Base-by-base conservation (phyloP, 345 rosid genomes). In the Aurinia saxatilis region DNA sequence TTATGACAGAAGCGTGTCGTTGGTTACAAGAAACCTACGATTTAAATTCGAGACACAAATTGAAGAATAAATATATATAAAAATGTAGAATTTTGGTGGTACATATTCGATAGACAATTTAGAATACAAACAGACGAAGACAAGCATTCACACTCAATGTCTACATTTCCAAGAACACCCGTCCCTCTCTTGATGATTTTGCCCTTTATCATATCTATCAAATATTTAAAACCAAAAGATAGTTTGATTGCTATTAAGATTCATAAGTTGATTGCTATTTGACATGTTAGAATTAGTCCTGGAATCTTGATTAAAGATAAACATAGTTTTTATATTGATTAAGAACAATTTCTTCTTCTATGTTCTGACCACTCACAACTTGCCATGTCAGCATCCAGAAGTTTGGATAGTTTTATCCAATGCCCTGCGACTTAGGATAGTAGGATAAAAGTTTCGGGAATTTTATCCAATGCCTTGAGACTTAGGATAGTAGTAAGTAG, bases 71-170 rank as follows among this genome's bases (percentile, higher is more conserved):
- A 48, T 1, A 10, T 17, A 2, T 21, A 27, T 30, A 37, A 27
- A 44, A 35, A 50, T 5, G 31, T 6, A 16, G 25, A 61, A 17
- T 10, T 27, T 56, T 57, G 46, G 70, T 71, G 75, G 70, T 50
- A 49, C 40, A 63, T 48, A 63, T 57, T 63, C 39, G 59, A 63
- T 55, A 13, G 65, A 55, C 39, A 63, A n/a, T 48, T 71, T 23
- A 71, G 53, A 57, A 23, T 49, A 64, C 75, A 71, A 57, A 71
- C 65, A 63, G 65, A 71, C 60, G 48, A 44, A 57, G 70, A 71
- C 70, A 71, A 71, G 51, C 40, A 46, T 57, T 63, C 60, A 71
- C 70, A 52, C 12, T 71, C 75, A 56, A 34, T 71, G 70, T 64
- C 75, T 57, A 57, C 60, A 42, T 57, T 64, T 64, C 42, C 60